Conservation (phyloP, 179 eudicot genomes). For the Patellifolia procumbens region DNA sequence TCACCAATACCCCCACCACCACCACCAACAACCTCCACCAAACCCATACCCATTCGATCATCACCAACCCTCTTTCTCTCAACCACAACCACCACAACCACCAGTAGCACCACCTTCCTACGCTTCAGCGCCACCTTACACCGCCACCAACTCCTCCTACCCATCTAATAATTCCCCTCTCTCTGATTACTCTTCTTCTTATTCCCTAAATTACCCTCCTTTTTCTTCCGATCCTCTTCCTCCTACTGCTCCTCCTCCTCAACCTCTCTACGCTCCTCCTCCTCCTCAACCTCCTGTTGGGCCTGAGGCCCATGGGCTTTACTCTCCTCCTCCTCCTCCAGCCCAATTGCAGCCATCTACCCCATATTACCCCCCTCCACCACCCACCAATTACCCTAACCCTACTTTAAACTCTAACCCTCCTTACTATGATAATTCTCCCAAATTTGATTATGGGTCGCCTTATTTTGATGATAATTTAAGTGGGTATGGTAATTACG, state of each 20-base stretch:
- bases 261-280: neutral
- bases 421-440: slow-evolving; percentile 22
- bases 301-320: slow-evolving; percentile 20
- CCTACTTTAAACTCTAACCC: slow-evolving; percentile 28
- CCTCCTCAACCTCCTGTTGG: neutral
- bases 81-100: slow-evolving; percentile 29
- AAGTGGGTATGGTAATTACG: slow-evolving; percentile 35
- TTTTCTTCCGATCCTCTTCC: slow-evolving; percentile 44
- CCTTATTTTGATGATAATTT: slow-evolving; percentile 41
- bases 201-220: slow-evolving; percentile 42
- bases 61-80: slow-evolving; percentile 25
- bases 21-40: slow-evolving; percentile 19
- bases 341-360: slow-evolving; percentile 27
- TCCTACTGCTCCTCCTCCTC: slow-evolving; percentile 12
- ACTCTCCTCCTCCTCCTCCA: slow-evolving; percentile 23
- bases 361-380: slow-evolving; percentile 34
- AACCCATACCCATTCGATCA: slow-evolving; percentile 15
- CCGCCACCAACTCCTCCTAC: slow-evolving; percentile 26
- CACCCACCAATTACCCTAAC: slow-evolving; percentile 26
- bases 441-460: slow-evolving; percentile 43
- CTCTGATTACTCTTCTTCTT: slow-evolving; percentile 40
- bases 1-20: slow-evolving; percentile 33
- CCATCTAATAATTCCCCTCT: slow-evolving; percentile 10
- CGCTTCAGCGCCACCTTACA: slow-evolving; percentile 77
- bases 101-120: slow-evolving; percentile 36